Percentiles rank a stretch among this genome's conserved stretches.
Evolutionary conservation across 805 yeast genomes (phyloP).

Genomic region (Cyberlindnera suaveolens): DNA sequence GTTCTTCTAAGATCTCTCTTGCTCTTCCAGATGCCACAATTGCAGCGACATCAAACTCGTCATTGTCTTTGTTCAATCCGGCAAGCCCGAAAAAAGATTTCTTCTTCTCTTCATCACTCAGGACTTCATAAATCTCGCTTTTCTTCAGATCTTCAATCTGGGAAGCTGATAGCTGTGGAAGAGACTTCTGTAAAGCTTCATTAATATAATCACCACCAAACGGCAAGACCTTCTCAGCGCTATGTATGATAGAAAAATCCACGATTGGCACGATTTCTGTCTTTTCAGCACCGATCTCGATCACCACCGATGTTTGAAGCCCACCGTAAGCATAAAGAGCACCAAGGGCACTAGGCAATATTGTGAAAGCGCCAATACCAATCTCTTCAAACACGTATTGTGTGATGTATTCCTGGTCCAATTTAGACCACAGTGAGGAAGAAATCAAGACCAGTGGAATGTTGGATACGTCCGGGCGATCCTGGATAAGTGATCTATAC

Average conservation of each 20-base stretch:
- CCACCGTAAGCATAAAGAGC: constrained; percentile 69
- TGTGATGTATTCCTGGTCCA: constrained; percentile 61
- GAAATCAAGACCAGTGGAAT: constrained; percentile 68
- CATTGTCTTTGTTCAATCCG: constrained; percentile 45
- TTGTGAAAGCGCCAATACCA: constrained; percentile 64
- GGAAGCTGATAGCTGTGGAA: constrained; percentile 48
- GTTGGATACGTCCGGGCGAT: constrained; percentile 30
- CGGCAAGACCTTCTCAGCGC: constrained; percentile 42
- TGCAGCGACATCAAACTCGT: constrained; percentile 82
- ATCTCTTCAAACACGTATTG: constrained; percentile 70
- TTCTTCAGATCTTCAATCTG: constrained; percentile 74
- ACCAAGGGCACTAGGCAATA: constrained; percentile 63
- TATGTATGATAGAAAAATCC: constrained; percentile 57
- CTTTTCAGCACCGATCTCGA: constrained; percentile 73
- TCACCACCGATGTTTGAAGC: constrained; percentile 59
- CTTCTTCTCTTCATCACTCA: constrained; percentile 59
- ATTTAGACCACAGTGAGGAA: constrained; percentile 63
- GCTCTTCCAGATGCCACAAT: constrained; percentile 76
- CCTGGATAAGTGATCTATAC: constrained; percentile 38
- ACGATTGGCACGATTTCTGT: constrained; percentile 78
- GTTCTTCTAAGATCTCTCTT: constrained; percentile 60
- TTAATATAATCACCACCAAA: constrained; percentile 67
- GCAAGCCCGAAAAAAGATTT: constrained; percentile 57
- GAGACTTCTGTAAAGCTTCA: constrained; percentile 37
- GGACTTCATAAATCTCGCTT: constrained; percentile 73